A percentile compares a stretch with the other conserved stretches of the same genome.
Evolutionary conservation across 2,329 filamentous ascomycete species (phyloP).

Genomic region (Ceratocystis ficicola): DNA sequence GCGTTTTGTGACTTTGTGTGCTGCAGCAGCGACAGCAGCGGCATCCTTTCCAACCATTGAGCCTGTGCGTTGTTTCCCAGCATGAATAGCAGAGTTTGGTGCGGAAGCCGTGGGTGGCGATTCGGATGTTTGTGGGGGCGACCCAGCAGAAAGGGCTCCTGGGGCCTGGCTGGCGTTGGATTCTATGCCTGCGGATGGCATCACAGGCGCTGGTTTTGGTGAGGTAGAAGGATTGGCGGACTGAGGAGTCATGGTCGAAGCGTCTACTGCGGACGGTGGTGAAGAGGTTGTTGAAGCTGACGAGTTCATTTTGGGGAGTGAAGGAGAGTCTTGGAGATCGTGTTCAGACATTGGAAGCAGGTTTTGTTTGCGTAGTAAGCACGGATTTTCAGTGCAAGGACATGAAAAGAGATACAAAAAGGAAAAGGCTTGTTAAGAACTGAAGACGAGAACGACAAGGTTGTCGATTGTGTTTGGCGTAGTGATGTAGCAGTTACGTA

Average conservation of each 20-base stretch:
- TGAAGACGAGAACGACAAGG: neutral
- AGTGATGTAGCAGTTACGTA: no score
- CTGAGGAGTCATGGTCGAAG: neutral
- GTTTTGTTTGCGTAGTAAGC: neutral
- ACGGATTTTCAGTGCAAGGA: neutral
- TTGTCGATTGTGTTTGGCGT: neutral
- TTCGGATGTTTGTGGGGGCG: neutral
- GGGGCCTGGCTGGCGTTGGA: neutral
- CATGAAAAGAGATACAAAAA: neutral
- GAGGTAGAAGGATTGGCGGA: neutral
- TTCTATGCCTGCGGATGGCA: neutral
- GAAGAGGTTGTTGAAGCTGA: slow-evolving; percentile 6
- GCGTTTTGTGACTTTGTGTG: slow-evolving; percentile 53
- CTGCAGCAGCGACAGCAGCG: slow-evolving; percentile 27
- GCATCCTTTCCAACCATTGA: slow-evolving; percentile 27
- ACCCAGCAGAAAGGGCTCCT: neutral
- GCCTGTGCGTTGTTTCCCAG: slow-evolving; percentile 15
- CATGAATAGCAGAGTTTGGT: neutral
- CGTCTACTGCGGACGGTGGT: neutral
- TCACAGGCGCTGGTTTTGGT: neutral
- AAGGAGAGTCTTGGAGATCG: neutral
- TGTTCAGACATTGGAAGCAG: neutral
- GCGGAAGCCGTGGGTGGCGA: neutral
- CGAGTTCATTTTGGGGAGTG: slow-evolving; percentile 5
- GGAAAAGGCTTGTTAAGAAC: neutral